Evolutionary conservation across 2,329 filamentous ascomycete species (phyloP), one percentile per base, ranked within the genome.

Genomic region (Phyllosticta capitalensis): DNA sequence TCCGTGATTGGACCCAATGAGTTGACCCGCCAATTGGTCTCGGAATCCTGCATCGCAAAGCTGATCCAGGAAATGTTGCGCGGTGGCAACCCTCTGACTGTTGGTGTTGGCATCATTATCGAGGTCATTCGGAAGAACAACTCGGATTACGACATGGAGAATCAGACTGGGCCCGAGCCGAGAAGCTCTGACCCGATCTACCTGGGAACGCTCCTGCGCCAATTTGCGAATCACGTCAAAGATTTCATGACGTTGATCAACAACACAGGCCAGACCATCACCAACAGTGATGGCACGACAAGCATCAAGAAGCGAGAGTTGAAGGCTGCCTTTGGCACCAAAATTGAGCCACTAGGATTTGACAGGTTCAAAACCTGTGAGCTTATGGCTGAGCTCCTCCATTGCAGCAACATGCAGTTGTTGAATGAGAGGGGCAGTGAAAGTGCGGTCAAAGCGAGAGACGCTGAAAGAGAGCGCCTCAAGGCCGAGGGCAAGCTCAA

Each of bases 81-180:
- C 56, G 94, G 94, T 48, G 94, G 94, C 24, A 97, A 99, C 67
- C 88, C 94, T 5, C 76, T 99, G 61, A 97, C 92, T 0, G 95
- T 97, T 17, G 94, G 94, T 55, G 94, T 99, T 10, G 94, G 94
- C 20, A 96, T 97, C 68, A 84, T 99, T 33, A 99, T 99, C 64
- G 94, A 99, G 75, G 94, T 99, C 52, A 99, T 99, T 71, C 84
- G 94, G 62, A 99, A 99, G 77, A 99, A 99, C 75, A 99, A 99
- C 72, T 97, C 94, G 0, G 94, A 99, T 74, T 99, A 99, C 71
- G 94, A 99, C 66, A 87, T 94, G 0, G 94, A 97, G 66, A 89
- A 92, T 66, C 86, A 92, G 62, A 85, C 88, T 54, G 90, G 91
- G 61, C 84, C 89, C 26, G 89, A 89, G 64, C 83, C 88, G 2